Conservation (phyloP, 2,329 filamentous ascomycete species). For the Claviceps humidiphila region DNA sequence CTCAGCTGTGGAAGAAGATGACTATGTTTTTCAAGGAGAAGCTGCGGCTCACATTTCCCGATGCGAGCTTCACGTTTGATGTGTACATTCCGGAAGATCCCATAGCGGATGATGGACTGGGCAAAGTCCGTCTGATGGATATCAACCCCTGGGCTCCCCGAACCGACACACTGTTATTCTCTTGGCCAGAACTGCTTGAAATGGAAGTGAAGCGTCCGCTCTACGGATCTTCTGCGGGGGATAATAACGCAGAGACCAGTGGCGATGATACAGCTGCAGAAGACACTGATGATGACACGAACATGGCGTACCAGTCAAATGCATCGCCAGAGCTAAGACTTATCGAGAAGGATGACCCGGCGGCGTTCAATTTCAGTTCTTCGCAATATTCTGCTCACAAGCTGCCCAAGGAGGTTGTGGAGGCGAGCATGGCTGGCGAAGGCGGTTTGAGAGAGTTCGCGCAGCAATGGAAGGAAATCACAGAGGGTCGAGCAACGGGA, state of each 20-base stretch:
- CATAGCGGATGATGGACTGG: constrained; percentile 43
- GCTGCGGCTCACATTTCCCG: constrained; percentile 66
- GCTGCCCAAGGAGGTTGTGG: constrained; percentile 82
- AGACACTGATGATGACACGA: constrained; percentile 24
- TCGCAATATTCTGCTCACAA: constrained; percentile 92
- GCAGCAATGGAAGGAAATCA: constrained; percentile 55
- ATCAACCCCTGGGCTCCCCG: constrained; percentile 88
- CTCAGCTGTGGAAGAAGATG: constrained; percentile 54
- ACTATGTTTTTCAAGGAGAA: constrained; percentile 64
- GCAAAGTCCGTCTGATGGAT: constrained; percentile 74
- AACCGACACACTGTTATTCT: constrained; percentile 81
- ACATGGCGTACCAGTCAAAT: constrained; percentile 39
- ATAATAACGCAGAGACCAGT: constrained; percentile 17
- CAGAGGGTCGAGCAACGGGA: constrained; percentile 25
- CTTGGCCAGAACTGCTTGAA: constrained; percentile 74
- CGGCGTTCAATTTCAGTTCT: constrained; percentile 74
- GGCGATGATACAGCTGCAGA: constrained; percentile 25
- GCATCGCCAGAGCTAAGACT: constrained; percentile 68
- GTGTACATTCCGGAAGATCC: constrained; percentile 70
- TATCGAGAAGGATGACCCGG: constrained; percentile 71
- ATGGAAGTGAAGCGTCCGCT: constrained; percentile 49
- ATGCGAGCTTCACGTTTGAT: constrained; percentile 77
- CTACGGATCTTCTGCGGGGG: constrained; percentile 29
- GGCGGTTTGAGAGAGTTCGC: constrained; percentile 73
- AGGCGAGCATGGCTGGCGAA: constrained; percentile 52